Evolutionary conservation across 2,329 filamentous ascomycete species (phyloP), one percentile per base, ranked within the genome.

Genomic region (Talaromyces pinophilus): DNA sequence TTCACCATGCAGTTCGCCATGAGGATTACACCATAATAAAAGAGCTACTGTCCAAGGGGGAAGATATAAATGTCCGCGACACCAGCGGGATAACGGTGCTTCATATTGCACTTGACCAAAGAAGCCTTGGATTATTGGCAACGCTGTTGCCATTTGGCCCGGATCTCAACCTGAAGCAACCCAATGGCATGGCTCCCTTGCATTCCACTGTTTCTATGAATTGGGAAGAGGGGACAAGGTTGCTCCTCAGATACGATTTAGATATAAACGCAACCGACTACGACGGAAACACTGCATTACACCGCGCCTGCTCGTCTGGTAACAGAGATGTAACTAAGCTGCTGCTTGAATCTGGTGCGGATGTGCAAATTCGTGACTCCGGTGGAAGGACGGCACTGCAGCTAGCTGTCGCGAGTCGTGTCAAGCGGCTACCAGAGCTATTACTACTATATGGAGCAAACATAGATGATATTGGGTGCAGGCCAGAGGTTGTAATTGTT

Each of bases 1-100:
- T 63, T 42, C 61, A 63, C 35, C 17, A 25, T 35, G 61, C 61
- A 22, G 48, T 63, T 3, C 48, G 50, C 13, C 17, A 63, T 63
- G 48, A 38, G 25, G 61, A 63, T 55, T 55, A 30, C 2, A 35
- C 13, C 5, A n/a, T 19, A 30, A 25, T 63, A 10, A 35, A 22
- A 25, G n/a, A 25, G 8, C 48, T 63, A 8, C 22, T n/a, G 13
- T 5, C 19, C 7, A 25, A 55, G 0, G 25, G 10, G 3, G 61
- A 1, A 17, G 35, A 63, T 13, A 46, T 63, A 15, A 35, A 63
- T 63, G 46, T 22, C 19, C 15, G 46, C 3, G 48, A 55, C 15
- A 5, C 22, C 15, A 63, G 19, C 13, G 61, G 61, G 1, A 63
- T 44, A 13, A 55, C 61, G 5, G 33, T 35, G 33, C 15, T 63